Evolutionary conservation across 2,329 filamentous ascomycete genomes (phyloP).

Genomic region (Diaporthe helianthi): DNA sequence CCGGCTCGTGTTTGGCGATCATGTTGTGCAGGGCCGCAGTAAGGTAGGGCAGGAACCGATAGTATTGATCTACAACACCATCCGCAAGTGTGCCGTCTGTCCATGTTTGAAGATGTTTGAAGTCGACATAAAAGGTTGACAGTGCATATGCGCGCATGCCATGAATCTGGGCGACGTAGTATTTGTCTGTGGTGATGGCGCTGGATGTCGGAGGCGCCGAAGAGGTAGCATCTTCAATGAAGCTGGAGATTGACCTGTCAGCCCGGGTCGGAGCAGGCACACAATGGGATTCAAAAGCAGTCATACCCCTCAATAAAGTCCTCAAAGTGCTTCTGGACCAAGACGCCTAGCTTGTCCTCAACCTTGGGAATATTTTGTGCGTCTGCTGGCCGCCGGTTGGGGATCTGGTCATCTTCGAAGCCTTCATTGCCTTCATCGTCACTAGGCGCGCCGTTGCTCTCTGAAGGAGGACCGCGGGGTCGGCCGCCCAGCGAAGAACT

Average conservation of each 20-base stretch:
- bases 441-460: constrained; percentile 65
- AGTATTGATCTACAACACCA: constrained; percentile 89
- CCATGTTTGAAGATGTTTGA: constrained; percentile 79
- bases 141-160: constrained; percentile 76
- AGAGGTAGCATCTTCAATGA: constrained; percentile 71
- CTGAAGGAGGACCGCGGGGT: constrained; percentile 67
- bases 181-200: constrained; percentile 77
- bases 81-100: constrained; percentile 83
- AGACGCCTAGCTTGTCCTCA: constrained; percentile 77
- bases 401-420: constrained; percentile 70
- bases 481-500: constrained; percentile 56
- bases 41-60: constrained; percentile 92
- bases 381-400: constrained; percentile 56
- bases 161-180: constrained; percentile 85
- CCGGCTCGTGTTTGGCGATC: constrained; percentile 91
- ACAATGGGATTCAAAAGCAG: not conserved
- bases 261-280: not conserved
- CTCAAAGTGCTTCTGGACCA: constrained; percentile 79
- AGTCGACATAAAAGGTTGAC: constrained; percentile 89
- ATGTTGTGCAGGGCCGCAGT: constrained; percentile 88
- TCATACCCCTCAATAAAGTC: constrained; percentile 78
- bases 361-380: constrained; percentile 69
- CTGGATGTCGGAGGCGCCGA: constrained; percentile 72
- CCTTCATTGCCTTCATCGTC: constrained; percentile 65
- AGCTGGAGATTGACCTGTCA: constrained; percentile 50